Percentiles rank a stretch among this genome's conserved stretches.
Conservation (phyloP, 768 basidiomycete species). For the Pisolithus marmoratus region DNA sequence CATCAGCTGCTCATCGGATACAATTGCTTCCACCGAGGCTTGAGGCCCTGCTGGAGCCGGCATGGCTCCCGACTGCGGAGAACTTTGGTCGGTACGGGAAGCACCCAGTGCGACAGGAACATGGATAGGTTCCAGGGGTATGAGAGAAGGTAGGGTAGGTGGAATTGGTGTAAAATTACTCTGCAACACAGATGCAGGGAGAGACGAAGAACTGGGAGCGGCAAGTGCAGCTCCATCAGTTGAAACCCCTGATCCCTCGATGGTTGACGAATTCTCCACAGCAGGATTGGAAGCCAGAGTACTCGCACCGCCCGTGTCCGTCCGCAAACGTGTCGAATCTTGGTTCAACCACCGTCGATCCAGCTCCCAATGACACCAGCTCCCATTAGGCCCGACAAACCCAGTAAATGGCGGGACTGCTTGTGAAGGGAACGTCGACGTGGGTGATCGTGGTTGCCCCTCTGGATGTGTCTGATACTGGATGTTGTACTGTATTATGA, state of each 20-base stretch:
- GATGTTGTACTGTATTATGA: constrained; percentile 61
- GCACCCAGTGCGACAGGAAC: not conserved
- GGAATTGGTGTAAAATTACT: not conserved
- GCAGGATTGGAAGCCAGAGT: constrained; percentile 2
- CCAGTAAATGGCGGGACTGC: constrained; percentile 54
- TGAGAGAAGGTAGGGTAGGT: constrained; percentile 14
- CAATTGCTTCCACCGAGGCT: constrained; percentile 30
- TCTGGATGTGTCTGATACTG: constrained; percentile 45
- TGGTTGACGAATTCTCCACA: not conserved
- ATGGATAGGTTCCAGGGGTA: constrained; percentile 17
- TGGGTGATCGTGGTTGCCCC: constrained; percentile 26
- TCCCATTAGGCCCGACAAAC: constrained; percentile 57
- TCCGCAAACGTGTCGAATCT: not conserved
- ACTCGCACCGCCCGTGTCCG: not conserved
- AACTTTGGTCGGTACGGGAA: constrained; percentile 1
- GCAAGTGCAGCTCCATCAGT: constrained; percentile 50
- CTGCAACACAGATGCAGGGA: not conserved
- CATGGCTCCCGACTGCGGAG: constrained; percentile 9
- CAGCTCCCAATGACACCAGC: constrained; percentile 61
- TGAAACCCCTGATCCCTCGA: constrained; percentile 23
- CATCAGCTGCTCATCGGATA: constrained; percentile 52
- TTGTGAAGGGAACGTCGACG: constrained; percentile 21
- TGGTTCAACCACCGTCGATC: constrained; percentile 28
- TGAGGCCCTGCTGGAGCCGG: constrained; percentile 19
- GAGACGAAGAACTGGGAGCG: constrained; percentile 1